Conservation (phyloP, 2,329 filamentous ascomycete species). For the Aspergillus thermomutatus region DNA sequence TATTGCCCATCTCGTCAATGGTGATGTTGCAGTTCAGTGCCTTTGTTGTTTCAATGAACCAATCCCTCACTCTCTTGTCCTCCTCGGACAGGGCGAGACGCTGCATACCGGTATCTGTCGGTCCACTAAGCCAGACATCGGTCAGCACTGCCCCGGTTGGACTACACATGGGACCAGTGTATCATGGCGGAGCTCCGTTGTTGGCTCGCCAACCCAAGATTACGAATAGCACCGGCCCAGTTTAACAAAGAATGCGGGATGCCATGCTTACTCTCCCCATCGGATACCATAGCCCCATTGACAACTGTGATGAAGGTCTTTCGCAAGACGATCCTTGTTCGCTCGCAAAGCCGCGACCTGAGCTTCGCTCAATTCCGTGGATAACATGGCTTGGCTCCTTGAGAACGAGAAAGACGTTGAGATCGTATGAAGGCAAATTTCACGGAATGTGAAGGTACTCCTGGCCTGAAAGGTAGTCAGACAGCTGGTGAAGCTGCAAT, state of each 20-base stretch:
- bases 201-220: neutral
- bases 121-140: conserved; percentile 20
- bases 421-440: conserved; percentile 1
- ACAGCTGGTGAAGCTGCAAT: neutral
- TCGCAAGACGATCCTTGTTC: conserved; percentile 58
- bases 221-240: neutral
- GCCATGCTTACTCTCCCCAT: conserved; percentile 61
- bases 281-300: conserved; percentile 63
- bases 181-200: neutral
- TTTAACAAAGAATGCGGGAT: neutral
- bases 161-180: neutral
- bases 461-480: conserved; percentile 2
- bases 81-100: conserved; percentile 68
- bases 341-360: conserved; percentile 54
- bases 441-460: neutral
- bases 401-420: conserved; percentile 13
- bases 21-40: conserved; percentile 64
- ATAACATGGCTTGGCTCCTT: conserved; percentile 30
- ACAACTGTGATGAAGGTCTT: conserved; percentile 63
- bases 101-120: conserved; percentile 71
- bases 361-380: conserved; percentile 47
- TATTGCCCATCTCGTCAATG: conserved; percentile 75
- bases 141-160: neutral
- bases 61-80: conserved; percentile 69
- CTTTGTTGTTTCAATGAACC: conserved; percentile 66